Base-by-base conservation (phyloP, 2,329 filamentous ascomycete species). In the Cordyceps farinosa region DNA sequence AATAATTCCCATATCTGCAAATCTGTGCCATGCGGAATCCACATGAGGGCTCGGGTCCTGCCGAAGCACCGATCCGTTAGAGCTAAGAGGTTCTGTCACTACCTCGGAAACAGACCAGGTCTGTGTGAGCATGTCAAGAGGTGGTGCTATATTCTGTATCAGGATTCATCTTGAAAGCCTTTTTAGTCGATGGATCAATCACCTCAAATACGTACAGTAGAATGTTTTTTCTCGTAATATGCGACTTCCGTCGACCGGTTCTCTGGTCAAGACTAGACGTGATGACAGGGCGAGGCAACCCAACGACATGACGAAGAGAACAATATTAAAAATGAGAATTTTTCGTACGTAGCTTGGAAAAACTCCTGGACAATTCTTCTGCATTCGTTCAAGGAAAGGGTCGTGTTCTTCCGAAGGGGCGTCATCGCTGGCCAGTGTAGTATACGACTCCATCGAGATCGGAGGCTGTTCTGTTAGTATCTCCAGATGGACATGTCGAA, bases 1-100 rank as follows among this genome's bases (percentile, higher is more conserved):
- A n/a, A 64, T 64, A 1, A 64, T 15, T 10, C 50, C 62, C 32
- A 64, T 52, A 15, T 61, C 56, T 29, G 62, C 34, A 17, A 64
- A 44, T 11, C 50, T 42, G 6, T 42, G 3, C 62, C 62, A 64
- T 17, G 56, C 40, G 5, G 51, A 11, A 32, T 61, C 62, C 11
- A 64, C 62, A 4, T 30, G 38, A 2, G 57, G 62, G 29, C 62
- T 52, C 11, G 62, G 62, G 36, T 61, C 56, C 15, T 61, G 62
- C 9, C 62, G 62, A 29, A 61, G 38, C 4, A 64, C 6, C 5
- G 62, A 61, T 10, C 30, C 57, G 36, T 61, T 50, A 7, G 56
- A 48, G 32, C 27, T 10, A 3, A 64, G 40, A 4, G 42, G 62
- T 11, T 61, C 29, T 9, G 62, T 61, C 2, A 55, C 55, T 6